These are phyloP conservation scores for Aphanomyces stellatus DNA, from an alignment of 352 stramenopile species.

Conservation along the genomic window DNA sequence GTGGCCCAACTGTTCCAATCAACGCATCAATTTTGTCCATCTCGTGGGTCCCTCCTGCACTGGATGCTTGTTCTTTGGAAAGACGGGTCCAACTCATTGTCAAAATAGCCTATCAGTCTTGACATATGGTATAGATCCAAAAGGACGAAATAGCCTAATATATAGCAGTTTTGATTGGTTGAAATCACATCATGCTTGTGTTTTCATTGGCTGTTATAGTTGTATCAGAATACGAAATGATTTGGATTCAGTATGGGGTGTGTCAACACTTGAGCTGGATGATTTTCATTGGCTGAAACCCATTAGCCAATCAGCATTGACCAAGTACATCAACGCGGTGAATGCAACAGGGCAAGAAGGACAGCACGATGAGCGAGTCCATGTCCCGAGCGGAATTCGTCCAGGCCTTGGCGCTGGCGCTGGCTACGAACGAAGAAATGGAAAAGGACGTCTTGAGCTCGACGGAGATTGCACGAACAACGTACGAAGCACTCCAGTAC, in stretches of 20 bases:
- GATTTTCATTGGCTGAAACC: not conserved
- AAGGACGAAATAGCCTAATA: too few relatives aligned
- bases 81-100: too few relatives aligned
- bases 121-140: not conserved
- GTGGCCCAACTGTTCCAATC: too few relatives aligned
- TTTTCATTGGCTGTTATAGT: too few relatives aligned
- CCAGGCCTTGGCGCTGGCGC: constrained; percentile 11
- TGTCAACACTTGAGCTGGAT: too few relatives aligned
- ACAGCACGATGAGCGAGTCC: too few relatives aligned
- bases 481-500: constrained; percentile 15
- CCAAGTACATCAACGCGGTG: not conserved
- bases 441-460: not conserved
- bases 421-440: constrained; percentile 1
- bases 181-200: too few relatives aligned
- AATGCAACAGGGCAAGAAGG: not conserved
- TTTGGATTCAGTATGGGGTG: too few relatives aligned
- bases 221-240: not conserved
- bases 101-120: too few relatives aligned
- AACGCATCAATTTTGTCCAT: too few relatives aligned
- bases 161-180: not conserved
- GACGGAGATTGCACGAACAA: not conserved
- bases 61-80: too few relatives aligned
- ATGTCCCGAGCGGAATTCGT: constrained; percentile 15
- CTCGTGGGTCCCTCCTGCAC: too few relatives aligned
- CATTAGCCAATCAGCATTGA: not conserved